Evolutionary conservation across 257 asterid species (phyloP), one percentile per base, ranked within the genome.

Genomic region (Scutellaria galericulata): DNA sequence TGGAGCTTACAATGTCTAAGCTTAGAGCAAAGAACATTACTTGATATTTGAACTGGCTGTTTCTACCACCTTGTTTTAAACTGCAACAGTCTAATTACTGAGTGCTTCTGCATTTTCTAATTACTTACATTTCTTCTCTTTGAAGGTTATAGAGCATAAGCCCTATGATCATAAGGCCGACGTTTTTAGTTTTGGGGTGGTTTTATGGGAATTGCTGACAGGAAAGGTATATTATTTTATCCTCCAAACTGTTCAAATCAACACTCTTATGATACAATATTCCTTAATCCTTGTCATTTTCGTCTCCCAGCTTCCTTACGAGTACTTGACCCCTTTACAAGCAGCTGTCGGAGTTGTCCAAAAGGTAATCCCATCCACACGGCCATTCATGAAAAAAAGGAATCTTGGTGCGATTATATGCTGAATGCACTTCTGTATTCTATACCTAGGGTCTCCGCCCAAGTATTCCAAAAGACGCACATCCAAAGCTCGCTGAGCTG

Each of bases 331-430:
- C 61, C 98, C 98, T 45, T 74, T 94, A 75, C 98, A 94, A 87
- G 98, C 97, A n/a, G 98, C 98, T 39, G 92, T 94, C 46, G 98
- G 98, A 48, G 98, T 94, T 68, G 98, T 94, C 80, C 98, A 91
- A 78, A 91, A 91, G 91, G 98, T 94, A 84, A 55, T 57, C n/a
- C 27, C 61, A 67, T 68, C 71, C 68, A 11, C 31, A 0, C 37
- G 67, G 50, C 57, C 60, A 0, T 22, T 68, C 37, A 3, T 31
- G 37, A 31, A 53, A 50, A 65, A 20, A 55, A 42, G 48, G 13
- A 51, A 14, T 15, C 37, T 31, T 31, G 4, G 5, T 31, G 37
- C 5, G 37, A 31, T 66, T 53, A 14, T 48, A 45, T 53, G 40
- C 13, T 55, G 55, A 74, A 5, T 18, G 51, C 8, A 12, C 13